These are phyloP conservation scores for Monilinia aucupariae DNA, from an alignment of 2,329 filamentous ascomycete species.

Conservation along the genomic window DNA sequence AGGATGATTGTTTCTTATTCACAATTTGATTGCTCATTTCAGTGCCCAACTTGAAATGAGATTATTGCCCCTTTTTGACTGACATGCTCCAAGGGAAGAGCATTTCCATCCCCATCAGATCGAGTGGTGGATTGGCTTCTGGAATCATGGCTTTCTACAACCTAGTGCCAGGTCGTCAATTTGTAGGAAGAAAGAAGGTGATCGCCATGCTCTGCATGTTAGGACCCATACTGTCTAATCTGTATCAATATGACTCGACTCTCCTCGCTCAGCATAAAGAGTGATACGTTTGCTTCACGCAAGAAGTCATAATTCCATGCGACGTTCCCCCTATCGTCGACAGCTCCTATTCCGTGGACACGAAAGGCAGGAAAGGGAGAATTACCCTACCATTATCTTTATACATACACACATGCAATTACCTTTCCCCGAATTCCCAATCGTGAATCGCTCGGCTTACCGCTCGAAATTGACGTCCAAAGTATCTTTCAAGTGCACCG, in stretches of 20 bases:
- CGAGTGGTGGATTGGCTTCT: not conserved
- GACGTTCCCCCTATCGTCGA: not conserved
- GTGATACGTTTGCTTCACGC: not conserved
- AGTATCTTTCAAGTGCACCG: not conserved
- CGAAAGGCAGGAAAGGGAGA: not conserved
- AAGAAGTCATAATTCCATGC: not conserved
- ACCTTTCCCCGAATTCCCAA: too few relatives aligned
- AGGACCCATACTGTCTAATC: not conserved
- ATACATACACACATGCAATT: too few relatives aligned
- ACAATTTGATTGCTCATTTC: not conserved
- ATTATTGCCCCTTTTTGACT: not conserved
- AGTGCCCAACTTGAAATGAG: not conserved
- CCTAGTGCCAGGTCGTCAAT: not conserved
- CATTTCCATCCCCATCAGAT: not conserved
- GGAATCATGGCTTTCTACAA: not conserved
- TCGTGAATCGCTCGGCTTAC: too few relatives aligned
- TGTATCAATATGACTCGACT: not conserved
- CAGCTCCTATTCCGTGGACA: not conserved
- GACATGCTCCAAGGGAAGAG: not conserved
- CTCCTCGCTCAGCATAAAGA: not conserved
- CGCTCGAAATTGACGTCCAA: slow-evolving; percentile 2
- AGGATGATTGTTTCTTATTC: not conserved
- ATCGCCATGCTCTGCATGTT: not conserved
- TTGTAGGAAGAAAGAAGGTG: not conserved
- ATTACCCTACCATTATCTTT: not conserved